Evolutionary conservation across 2,329 filamentous ascomycete species (phyloP).

Genomic region (Verticillium klebahnii): DNA sequence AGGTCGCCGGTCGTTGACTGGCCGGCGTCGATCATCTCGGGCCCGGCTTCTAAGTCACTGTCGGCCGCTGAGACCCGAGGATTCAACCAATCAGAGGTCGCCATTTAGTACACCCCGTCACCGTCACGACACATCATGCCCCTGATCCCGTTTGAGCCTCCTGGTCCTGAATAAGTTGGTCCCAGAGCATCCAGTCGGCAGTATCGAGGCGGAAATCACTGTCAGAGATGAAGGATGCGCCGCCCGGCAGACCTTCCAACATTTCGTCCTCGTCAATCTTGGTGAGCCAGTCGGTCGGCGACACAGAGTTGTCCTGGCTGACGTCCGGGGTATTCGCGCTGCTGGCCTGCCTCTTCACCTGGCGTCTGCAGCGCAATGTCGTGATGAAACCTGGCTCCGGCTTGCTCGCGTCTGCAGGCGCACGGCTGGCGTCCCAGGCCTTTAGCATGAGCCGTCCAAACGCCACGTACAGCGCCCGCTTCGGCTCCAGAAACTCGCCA

Average conservation of each 20-base stretch:
- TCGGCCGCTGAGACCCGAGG: background rate
- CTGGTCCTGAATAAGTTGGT: conserved; percentile 16
- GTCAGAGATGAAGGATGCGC: background rate
- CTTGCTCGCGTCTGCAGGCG: conserved; percentile 1
- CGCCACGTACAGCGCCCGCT: conserved; percentile 20
- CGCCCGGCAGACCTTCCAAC: background rate
- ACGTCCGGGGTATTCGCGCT: background rate
- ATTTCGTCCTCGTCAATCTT: background rate
- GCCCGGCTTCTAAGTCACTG: background rate
- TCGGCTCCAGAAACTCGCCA: conserved; percentile 19
- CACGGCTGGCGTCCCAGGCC: conserved; percentile 21
- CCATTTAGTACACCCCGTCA: background rate
- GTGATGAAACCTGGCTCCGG: conserved; percentile 18
- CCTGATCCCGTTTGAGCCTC: background rate
- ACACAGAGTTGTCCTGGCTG: background rate
- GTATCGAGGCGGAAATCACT: conserved; percentile 5
- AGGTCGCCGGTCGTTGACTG: background rate
- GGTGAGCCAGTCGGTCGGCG: background rate
- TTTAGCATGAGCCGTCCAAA: conserved; percentile 24
- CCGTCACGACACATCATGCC: background rate
- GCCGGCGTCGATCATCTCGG: background rate
- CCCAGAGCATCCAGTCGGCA: conserved; percentile 21
- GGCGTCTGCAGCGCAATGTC: conserved; percentile 12
- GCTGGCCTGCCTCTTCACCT: conserved; percentile 8
- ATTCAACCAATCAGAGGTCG: background rate